Base-by-base conservation (phyloP, 176 grass and related monocot genomes). In the Juncus effusus region DNA sequence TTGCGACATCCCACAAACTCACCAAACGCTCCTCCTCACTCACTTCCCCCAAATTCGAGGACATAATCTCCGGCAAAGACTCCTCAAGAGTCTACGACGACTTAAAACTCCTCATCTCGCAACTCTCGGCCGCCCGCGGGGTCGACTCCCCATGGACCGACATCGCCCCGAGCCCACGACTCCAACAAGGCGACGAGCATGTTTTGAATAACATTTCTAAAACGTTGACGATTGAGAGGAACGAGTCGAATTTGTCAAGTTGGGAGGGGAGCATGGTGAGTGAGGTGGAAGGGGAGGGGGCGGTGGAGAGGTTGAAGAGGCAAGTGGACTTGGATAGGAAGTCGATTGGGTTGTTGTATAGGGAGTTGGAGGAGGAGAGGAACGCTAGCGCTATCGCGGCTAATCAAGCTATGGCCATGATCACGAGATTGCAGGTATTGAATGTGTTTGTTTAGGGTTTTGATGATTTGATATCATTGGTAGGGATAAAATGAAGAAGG, bases 371-470 rank as follows among this genome's bases (percentile, higher is more conserved):
- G 56, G 92, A 91, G 80, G 87, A 91, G 77, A 78, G 92, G 49
- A 88, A 70, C 51, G 84, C 92, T 9, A 77, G 87, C 16, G 79
- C 92, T 19, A 77, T 96, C 52, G 87, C 87, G 1, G 80, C 87
- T n/a, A 91, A 77, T 68, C 86, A 96, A 72, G 78, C 92, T 1
- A 96, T 96, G 92, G 82, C 85, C 44, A 96, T 96, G 92, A 96
- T 96, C 54, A 91, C 84, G 12, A 88, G 82, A 72, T 74, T 96
- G 56, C 87, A 96, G 67, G 67, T 71, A 71, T 35, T 52, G 19
- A 28, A 1, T 28, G 19, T 28, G 19, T 28, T 28, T 28, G 19
- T 47, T 47, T 47, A 47, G 44, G 44, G 44, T 28, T 28, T 28
- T 28, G 19, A 28, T 28, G 19, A 28, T 28, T 28, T 28, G 19